Evolutionary conservation across 2,329 filamentous ascomycete species (phyloP).

Genomic region (Sporothrix luriei): DNA sequence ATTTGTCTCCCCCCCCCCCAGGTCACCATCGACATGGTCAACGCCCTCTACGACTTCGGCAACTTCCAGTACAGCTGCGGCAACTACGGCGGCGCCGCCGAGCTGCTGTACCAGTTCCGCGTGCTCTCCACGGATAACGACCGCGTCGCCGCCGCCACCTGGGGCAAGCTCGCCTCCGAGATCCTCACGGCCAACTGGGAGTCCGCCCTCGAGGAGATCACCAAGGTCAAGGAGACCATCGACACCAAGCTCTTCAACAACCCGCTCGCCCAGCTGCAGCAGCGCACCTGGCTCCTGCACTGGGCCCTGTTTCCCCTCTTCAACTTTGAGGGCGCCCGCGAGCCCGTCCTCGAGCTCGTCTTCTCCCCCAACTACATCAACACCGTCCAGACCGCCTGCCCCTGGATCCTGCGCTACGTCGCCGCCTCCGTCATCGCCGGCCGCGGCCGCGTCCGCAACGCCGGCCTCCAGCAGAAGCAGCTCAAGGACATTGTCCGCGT

Average conservation of each 20-base stretch:
- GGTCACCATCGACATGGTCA: conserved; percentile 93
- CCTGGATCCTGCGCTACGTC: conserved; percentile 94
- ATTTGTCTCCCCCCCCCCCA: conserved; percentile 39
- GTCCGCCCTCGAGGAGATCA: conserved; percentile 83
- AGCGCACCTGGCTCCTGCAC: conserved; percentile 97
- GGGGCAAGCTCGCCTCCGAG: conserved; percentile 96
- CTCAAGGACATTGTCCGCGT: conserved; percentile 96
- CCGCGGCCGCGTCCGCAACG: conserved; percentile 78
- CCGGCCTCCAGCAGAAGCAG: conserved; percentile 91
- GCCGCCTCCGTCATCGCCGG: conserved; percentile 94
- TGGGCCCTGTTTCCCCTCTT: conserved; percentile 99
- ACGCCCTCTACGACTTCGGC: conserved; percentile 92
- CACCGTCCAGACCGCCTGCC: conserved; percentile 97
- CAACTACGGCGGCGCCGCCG: conserved; percentile 85
- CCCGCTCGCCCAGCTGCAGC: conserved; percentile 89
- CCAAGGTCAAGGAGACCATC: conserved; percentile 88
- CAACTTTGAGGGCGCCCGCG: conserved; percentile 90
- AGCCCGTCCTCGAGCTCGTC: conserved; percentile 91
- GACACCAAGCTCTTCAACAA: conserved; percentile 96
- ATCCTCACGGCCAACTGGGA: conserved; percentile 97
- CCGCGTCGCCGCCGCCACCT: conserved; percentile 92
- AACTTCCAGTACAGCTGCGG: conserved; percentile 98
- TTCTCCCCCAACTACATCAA: conserved; percentile 98
- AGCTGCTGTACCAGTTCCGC: conserved; percentile 95
- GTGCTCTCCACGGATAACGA: conserved; percentile 98